Conservation (phyloP, 2,329 filamentous ascomycete genomes). For the Aspergillus sp. region DNA sequence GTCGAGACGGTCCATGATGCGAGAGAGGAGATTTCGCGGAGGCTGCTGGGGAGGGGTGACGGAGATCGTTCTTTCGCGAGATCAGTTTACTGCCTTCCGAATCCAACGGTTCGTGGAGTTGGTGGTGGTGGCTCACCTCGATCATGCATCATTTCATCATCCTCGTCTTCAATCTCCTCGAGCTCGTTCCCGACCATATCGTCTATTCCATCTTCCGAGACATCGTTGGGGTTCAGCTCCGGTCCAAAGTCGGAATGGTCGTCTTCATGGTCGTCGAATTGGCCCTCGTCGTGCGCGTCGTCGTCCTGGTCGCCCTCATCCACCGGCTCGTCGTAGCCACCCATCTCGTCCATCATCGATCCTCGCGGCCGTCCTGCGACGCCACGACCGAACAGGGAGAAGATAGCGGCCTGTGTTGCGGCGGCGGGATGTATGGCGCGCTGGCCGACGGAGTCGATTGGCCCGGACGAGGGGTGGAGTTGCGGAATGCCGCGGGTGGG, state of each 20-base stretch:
- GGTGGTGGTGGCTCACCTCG: constrained; percentile 21
- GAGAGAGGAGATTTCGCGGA: constrained; percentile 64
- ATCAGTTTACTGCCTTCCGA: too few relatives aligned
- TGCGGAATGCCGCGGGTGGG: constrained; percentile 29
- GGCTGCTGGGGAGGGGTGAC: constrained; percentile 39
- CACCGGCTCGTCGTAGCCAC: not conserved
- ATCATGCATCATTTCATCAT: constrained; percentile 36
- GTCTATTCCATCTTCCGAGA: constrained; percentile 22
- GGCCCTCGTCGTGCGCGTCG: constrained; percentile 14
- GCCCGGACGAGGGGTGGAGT: constrained; percentile 26
- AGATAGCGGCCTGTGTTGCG: constrained; percentile 22
- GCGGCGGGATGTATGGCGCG: constrained; percentile 14
- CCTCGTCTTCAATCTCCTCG: constrained; percentile 28
- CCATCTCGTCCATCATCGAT: constrained; percentile 7
- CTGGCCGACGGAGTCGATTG: constrained; percentile 21
- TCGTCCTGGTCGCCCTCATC: constrained; percentile 17
- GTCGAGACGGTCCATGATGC: constrained; percentile 66
- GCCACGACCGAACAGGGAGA: constrained; percentile 19
- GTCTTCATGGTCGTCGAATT: constrained; percentile 19
- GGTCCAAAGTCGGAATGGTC: not conserved
- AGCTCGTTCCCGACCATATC: constrained; percentile 15
- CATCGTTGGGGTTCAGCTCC: constrained; percentile 5
- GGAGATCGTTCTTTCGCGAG: constrained; percentile 30
- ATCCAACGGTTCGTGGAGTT: not conserved
- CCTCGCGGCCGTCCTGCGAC: constrained; percentile 8